Evolutionary conservation across 2,329 filamentous ascomycete species (phyloP).

Genomic region (Capronia coronata): DNA sequence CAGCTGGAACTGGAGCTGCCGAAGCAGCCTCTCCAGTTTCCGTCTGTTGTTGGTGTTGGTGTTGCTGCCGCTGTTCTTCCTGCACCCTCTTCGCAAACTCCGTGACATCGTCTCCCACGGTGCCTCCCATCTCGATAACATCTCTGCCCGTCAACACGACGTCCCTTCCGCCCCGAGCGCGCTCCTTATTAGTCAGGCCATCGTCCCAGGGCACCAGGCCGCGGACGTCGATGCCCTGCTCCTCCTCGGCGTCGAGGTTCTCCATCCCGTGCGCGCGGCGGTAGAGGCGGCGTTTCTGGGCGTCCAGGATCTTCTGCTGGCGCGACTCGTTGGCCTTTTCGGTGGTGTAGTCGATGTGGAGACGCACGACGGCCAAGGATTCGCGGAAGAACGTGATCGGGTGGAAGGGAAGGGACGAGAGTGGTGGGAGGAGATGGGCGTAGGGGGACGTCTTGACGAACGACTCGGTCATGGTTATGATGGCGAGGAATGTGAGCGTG

Average conservation of each 20-base stretch:
- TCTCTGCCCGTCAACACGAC: slow-evolving; percentile 25
- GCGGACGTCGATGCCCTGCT: slow-evolving; percentile 30
- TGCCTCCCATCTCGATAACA: slow-evolving; percentile 30
- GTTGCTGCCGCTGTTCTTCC: slow-evolving; percentile 8
- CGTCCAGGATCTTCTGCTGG: slow-evolving; percentile 70
- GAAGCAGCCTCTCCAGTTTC: not conserved
- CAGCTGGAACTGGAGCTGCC: not conserved
- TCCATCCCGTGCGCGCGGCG: slow-evolving; percentile 79
- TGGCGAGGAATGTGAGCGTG: slow-evolving; percentile 30
- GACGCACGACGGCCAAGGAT: slow-evolving; percentile 64
- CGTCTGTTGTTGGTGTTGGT: too few relatives aligned
- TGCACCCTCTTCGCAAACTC: slow-evolving; percentile 15
- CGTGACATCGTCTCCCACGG: slow-evolving; percentile 13
- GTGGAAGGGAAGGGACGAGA: slow-evolving; percentile 60
- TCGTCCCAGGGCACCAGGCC: slow-evolving; percentile 32
- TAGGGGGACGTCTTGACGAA: slow-evolving; percentile 59
- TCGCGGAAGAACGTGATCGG: slow-evolving; percentile 62
- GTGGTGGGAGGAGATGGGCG: slow-evolving; percentile 67
- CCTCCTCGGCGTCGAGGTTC: slow-evolving; percentile 38
- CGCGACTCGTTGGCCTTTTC: slow-evolving; percentile 64
- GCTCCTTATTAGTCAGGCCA: slow-evolving; percentile 36
- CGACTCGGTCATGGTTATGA: slow-evolving; percentile 30
- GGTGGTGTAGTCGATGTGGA: slow-evolving; percentile 68
- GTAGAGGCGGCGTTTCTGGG: slow-evolving; percentile 78
- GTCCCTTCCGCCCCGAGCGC: slow-evolving; percentile 31